Evolutionary conservation across 441 rosid genomes (phyloP), one percentile per base, ranked within the genome.

Genomic region (Adansonia rubrostipa): DNA sequence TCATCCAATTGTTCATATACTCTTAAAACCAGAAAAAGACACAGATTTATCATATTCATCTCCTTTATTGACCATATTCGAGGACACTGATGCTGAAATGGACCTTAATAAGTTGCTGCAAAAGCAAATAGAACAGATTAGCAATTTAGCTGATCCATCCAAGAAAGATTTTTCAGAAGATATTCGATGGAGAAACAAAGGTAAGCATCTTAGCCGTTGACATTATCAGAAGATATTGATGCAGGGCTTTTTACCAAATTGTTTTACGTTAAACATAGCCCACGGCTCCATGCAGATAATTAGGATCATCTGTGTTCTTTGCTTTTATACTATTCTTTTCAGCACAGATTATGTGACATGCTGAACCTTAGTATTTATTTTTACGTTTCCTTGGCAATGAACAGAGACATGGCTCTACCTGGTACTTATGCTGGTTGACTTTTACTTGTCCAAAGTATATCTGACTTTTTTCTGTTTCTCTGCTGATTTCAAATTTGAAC

Each of bases 51-150:
- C 69, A 13, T 8, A 36, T 57, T 14, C 77, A 13, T 60, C 57
- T 60, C 69, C 77, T 15, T 15, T 42, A 14, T 61, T 9, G 15
- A 15, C 66, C 69, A 74, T 45, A 47, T 54, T 60, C 13, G 9
- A 74, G 20, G 69, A 17, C 22, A 11, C 20, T 17, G 77, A 74
- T 60, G 44, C 40, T 44, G 77, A 74, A 42, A 42, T 19, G 11
- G 66, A 62, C 56, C 56, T 74, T 74, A 47, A 61, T 45, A 28
- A 58, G 56, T 45, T 60, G 45, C 57, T 74, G 13, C 44, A 60
- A 62, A 74, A 74, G 77, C 77, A 74, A 61, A 7, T 74, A 74
- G 77, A 74, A 19, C 54, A 44, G 22, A 74, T 61, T 58, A 44
- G 44, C 77, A 74, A 45, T 9, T 58, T 74, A 62, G 69, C 57